phyloP scores from a whole-genome alignment of 2,329 filamentous ascomycete genomes.

The Alternaria brassicae region DNA sequence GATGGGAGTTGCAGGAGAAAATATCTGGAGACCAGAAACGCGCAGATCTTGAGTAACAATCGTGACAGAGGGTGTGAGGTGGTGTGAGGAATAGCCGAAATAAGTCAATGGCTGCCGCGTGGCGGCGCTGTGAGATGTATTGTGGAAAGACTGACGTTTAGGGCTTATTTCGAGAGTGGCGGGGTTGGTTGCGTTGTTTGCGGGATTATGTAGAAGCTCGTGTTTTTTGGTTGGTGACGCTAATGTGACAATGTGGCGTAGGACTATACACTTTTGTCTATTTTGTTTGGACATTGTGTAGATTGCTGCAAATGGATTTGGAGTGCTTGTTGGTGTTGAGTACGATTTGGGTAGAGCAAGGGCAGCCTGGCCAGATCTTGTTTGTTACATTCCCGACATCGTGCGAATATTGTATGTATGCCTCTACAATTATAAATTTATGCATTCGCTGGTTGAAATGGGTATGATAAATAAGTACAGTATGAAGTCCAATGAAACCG shows the following conservation, averaged over 20 bases:
- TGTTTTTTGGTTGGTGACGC: neutral
- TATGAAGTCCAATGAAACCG: neutral
- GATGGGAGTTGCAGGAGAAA: neutral
- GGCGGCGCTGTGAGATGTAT: neutral
- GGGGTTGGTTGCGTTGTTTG: neutral
- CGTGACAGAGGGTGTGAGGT: neutral
- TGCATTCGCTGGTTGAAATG: neutral
- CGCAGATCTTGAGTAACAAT: neutral
- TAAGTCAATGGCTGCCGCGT: neutral
- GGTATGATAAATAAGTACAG: conserved; percentile 2
- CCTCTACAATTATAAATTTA: neutral
- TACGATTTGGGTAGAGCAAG: neutral
- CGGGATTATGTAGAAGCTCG: neutral
- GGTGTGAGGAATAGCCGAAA: neutral
- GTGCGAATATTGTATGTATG: neutral
- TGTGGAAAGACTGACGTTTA: neutral
- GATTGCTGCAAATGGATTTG: neutral
- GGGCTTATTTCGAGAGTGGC: neutral
- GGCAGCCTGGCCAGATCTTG: neutral
- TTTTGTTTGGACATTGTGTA: neutral
- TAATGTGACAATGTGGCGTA: neutral
- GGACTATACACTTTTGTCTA: neutral
- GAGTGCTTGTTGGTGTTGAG: too few relatives aligned
- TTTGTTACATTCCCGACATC: neutral
- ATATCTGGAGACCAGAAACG: neutral